Evolutionary conservation across 306 rosid genomes (phyloP), one percentile per base, ranked within the genome.

Genomic region (Prunus padus): DNA sequence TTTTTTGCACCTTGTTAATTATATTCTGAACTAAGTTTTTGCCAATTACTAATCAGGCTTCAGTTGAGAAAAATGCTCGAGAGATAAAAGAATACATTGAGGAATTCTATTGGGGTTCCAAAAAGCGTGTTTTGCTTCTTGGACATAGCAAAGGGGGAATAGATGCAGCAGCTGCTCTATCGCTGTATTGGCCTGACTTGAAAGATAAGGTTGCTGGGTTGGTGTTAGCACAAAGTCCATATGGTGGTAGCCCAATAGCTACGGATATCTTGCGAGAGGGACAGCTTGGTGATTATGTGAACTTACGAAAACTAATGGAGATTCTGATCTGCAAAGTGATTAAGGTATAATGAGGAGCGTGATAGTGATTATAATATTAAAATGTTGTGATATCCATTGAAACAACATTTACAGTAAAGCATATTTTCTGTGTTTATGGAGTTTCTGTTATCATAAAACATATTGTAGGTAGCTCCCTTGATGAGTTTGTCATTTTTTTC

Each of bases 141-240:
- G 99, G 98, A 71, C 99, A 96, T 83, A 96, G 99, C 89, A 96
- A 96, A 83, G 99, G 99, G 70, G 99, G 99, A 88, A 90, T 96
- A 78, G 99, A 96, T 82, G 90, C 98, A 37, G 99, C 99, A 7
- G 99, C 99, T 81, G 98, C 99, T 79, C 83, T 96, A 67, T 92
- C 99, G 3, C 69, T 96, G 81, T 92, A 96, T 84, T 96, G 99
- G 99, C 77, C 98, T 80, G 98, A 90, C 79, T 84, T 96, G 86
- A 92, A 91, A 83, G 98, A 90, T 83, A 96, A 96, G 80, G 99
- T 92, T 61, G 98, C 99, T 4, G 99, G 99, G 18, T 86, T 96
- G 84, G 98, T 74, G 18, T 84, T 96, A 65, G 91, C 97, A 18
- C 99, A 96, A 73, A 96, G 99, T 79, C 99, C 99, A n/a, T 96